These are phyloP conservation scores for Schoenoplectus tabernaemontani DNA, from an alignment of 202 grass and related monocot species.

Conservation along the genomic window DNA sequence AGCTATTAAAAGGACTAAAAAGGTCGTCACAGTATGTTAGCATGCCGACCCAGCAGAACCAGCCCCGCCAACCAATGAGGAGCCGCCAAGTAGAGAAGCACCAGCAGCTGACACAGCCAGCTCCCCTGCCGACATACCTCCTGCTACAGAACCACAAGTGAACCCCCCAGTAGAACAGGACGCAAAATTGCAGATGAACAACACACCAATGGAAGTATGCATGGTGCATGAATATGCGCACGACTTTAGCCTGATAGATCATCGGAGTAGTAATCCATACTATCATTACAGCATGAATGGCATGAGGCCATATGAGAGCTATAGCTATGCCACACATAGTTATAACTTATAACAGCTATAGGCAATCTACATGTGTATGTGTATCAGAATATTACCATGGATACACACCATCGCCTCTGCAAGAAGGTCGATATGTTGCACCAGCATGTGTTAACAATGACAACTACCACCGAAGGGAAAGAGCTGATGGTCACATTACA, in stretches of 20 bases:
- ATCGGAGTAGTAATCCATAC: slow-evolving; percentile 22
- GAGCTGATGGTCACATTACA: slow-evolving; percentile 57
- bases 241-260: slow-evolving; percentile 14
- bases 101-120: slow-evolving; percentile 25
- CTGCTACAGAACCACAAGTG: slow-evolving; percentile 25
- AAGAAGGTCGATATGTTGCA: slow-evolving; percentile 16
- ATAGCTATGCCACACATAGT: slow-evolving; percentile 34
- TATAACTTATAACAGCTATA: slow-evolving; percentile 37
- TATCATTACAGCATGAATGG: slow-evolving; percentile 10
- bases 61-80: background rate
- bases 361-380: slow-evolving; percentile 26
- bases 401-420: slow-evolving; percentile 15
- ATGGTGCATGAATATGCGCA: slow-evolving; percentile 41
- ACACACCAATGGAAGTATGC: slow-evolving; percentile 22
- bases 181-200: slow-evolving; percentile 1
- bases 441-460: slow-evolving; percentile 7
- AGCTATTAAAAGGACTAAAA: slow-evolving; percentile 77
- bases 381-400: slow-evolving; percentile 28
- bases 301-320: slow-evolving; percentile 20
- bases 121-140: slow-evolving; percentile 4
- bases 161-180: slow-evolving; percentile 17
- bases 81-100: slow-evolving; percentile 20
- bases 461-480: slow-evolving; percentile 26
- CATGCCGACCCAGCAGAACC: slow-evolving; percentile 34
- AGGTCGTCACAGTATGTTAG: slow-evolving; percentile 49